A percentile compares a stretch with the other conserved stretches of the same genome.
These are phyloP conservation scores for Yamadazyma kanchanaburiensis DNA, from an alignment of 1,139 yeast species.

Conservation along the genomic window DNA sequence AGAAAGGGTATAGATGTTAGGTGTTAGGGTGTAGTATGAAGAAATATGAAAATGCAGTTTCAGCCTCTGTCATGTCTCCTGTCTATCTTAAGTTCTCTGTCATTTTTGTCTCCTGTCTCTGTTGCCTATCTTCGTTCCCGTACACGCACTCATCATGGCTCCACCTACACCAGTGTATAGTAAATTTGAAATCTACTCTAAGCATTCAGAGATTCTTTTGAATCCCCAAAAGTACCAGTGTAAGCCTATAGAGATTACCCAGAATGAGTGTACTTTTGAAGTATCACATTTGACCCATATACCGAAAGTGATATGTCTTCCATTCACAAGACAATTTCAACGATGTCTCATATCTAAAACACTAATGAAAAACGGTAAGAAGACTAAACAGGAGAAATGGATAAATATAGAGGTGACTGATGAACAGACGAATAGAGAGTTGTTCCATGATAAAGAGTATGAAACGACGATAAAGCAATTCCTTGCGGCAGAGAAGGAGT, in stretches of 20 bases:
- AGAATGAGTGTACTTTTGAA: conserved; percentile 48
- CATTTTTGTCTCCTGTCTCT: no score
- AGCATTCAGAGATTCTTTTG: conserved; percentile 24
- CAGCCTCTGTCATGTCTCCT: neutral
- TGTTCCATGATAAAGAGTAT: conserved; percentile 22
- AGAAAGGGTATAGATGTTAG: conserved; percentile 79
- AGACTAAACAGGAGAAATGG: conserved; percentile 26
- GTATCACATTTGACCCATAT: conserved; percentile 20
- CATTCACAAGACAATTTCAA: conserved; percentile 52
- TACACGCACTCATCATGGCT: conserved; percentile 36
- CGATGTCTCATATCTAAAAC: conserved; percentile 37
- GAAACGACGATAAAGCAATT: conserved; percentile 31
- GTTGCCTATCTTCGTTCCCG: no score
- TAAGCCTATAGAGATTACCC: conserved; percentile 40
- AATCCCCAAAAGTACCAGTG: conserved; percentile 38
- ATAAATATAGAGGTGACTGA: conserved; percentile 45
- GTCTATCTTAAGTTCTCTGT: no score
- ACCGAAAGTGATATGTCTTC: conserved; percentile 48
- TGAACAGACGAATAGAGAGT: conserved; percentile 28
- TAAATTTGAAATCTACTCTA: conserved; percentile 24
- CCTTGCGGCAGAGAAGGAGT: conserved; percentile 36
- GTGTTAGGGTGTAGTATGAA: conserved; percentile 41
- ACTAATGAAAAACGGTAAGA: conserved; percentile 22
- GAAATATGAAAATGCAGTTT: neutral
- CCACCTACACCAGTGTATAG: conserved; percentile 46